Evolutionary conservation across 768 basidiomycete species (phyloP), one percentile per base, ranked within the genome.

Genomic region (Leccinellum albellum): DNA sequence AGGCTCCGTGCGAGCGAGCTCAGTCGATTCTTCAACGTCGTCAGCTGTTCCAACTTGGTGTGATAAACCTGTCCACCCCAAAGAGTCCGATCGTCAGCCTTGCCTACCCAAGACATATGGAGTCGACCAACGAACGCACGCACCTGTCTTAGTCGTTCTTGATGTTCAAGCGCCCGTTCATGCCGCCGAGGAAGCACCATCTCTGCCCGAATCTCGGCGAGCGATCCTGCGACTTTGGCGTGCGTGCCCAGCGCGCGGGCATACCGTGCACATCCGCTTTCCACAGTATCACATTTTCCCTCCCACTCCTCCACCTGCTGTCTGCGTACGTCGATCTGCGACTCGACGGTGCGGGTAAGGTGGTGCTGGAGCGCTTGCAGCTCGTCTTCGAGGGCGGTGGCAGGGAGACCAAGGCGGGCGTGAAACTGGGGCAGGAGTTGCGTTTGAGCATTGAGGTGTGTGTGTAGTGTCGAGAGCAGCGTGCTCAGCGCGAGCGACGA

Each of bases 341-440:
- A 75, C 63, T 93, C 88, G 14, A 95, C 88, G 24, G 89, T 85
- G 55, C 82, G 78, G 54, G 87, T 82, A 45, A 96, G 84, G 50
- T 87, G 84, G 31, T 86, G 79, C 64, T 94, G 87, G 7, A 96
- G 79, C 8, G 79, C 72, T 52, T 80, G 76, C 31, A 95, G 79
- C 57, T 97, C 94, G 69, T 91, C 87, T 68, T 90, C 84, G 44
- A 95, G 82, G 0, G 91, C 87, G 12, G 85, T 84, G 26, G 83
- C 73, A 9, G 93, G 91, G 14, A 95, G 79, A 31, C 91, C 92
- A 15, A 96, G 88, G 66, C 91, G 91, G 1, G 83, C 78, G 71
- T 95, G 92, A 4, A 96, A 77, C 7, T 86, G 84, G 15, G 91
- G 91, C 2, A 96, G 77, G 31, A 91, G 78, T 60, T 89, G 86